A percentile compares a stretch with the other conserved stretches of the same genome.
Evolutionary conservation across 768 basidiomycete species (phyloP).

Genomic region (Tulasnella sp.): DNA sequence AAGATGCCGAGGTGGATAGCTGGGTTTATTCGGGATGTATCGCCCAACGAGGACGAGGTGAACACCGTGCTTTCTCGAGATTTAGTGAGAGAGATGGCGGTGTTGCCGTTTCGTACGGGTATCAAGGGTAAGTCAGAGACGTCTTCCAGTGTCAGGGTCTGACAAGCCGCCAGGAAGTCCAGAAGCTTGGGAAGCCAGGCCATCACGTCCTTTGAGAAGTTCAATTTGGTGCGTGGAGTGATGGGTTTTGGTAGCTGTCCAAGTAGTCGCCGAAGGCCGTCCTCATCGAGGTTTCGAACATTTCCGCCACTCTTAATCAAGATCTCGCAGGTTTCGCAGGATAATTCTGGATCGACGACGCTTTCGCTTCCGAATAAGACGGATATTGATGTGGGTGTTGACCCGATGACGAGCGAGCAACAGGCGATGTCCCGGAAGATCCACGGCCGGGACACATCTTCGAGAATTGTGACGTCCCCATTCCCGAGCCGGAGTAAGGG

Average conservation of each 20-base stretch:
- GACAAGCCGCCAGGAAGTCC: neutral
- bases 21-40: neutral
- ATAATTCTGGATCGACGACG: neutral
- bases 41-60: neutral
- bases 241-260: neutral
- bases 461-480: neutral
- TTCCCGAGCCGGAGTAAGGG: neutral
- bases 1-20: neutral
- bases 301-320: neutral
- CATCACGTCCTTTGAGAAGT: too few relatives aligned
- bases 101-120: neutral
- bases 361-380: neutral
- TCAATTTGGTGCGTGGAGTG: neutral
- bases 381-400: neutral
- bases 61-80: neutral
- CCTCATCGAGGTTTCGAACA: neutral
- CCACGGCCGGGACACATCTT: neutral
- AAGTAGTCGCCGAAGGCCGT: slow-evolving; percentile 1
- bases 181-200: neutral
- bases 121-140: neutral
- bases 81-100: neutral
- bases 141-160: neutral
- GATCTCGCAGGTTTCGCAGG: neutral
- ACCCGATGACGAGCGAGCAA: neutral
- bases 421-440: neutral